Base-by-base conservation (phyloP, 768 basidiomycete species). In the Russula dissimulans region DNA sequence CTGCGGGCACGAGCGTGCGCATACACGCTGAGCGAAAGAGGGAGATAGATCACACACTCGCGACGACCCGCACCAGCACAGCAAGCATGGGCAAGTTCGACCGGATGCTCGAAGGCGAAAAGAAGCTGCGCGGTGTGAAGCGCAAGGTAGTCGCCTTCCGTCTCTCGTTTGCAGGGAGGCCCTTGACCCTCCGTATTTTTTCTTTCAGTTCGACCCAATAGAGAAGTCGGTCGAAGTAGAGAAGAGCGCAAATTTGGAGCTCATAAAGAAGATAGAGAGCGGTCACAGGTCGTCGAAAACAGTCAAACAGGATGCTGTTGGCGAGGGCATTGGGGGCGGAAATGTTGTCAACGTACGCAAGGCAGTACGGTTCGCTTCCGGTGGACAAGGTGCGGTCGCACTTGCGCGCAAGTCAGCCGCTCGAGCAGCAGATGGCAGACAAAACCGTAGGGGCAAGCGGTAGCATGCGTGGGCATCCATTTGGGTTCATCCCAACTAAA, bases 31-130 rank as follows among this genome's bases (percentile, higher is more conserved):
- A 78, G 49, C 83, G 89, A 26, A 91, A 92, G 73, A 66, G 70
- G 14, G 85, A 91, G 14, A 80, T 98, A 17, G 88, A 93, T 22
- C 78, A 79, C 59, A 86, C 87, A 1, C 76, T 97, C 29, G 83
- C 89, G 8, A 79, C 85, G 11, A 85, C 88, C 1, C 83, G 89
- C 60, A 75, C 78, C 32, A 93, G 93, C 62, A 99, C 97, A 0
- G 97, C 94, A 0, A 95, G 91, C 67, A 86, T 99, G 86, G 97
- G 97, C 65, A 86, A 82, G 67, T 99, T 97, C 67, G 95, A 98
- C 71, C 86, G 83, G 65, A 84, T 79, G 69, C 79, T 98, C 22
- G 88, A 95, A 54, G 95, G 95, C 12, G 97, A 99, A 73, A 89
- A 90, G 71, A 94, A 91, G 72, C 70, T 85, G 46, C 82, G 83